Evolutionary conservation across 2,329 filamentous ascomycete genomes (phyloP), one percentile per base, ranked within the genome.

Genomic region (Seiridium cupressi): DNA sequence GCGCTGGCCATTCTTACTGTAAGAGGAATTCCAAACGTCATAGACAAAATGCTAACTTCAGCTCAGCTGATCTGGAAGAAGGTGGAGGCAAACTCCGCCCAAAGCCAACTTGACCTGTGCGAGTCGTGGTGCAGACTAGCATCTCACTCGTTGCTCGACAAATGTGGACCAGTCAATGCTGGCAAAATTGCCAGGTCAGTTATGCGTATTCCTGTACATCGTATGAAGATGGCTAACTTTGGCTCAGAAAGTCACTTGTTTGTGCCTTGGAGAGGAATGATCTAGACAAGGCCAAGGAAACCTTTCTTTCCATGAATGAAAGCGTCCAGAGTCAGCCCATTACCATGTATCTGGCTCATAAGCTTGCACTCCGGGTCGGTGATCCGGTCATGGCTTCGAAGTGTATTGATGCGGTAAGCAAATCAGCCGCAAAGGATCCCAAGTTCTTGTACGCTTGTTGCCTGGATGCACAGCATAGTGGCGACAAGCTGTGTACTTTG

Each of bases 51-150:
- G 40, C 68, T 62, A 35, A 48, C 31, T 9, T 4, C n/a, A 10
- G 5, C n/a, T 4, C 61, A 94, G 90, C 73, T 97, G 3, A 76
- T 97, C 3, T 97, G 93, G 92, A 95, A 92, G 73, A 84, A 82
- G 34, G 79, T 91, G n/a, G 89, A 93, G 57, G 74, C 79, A 1
- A 78, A 79, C 11, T 86, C 84, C 62, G 75, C 74, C 1, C 79
- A 83, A 38, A 77, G 80, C 1, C 75, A 85, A 13, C 84, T 83
- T 58, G 76, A 80, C 2, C 64, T 78, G 11, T 84, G 89, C 1
- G 83, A 89, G 63, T 74, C 78, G 55, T 97, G 92, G 92, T 96
- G 91, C 66, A 79, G 74, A 6, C 70, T 92, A 18, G 88, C 90
- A 0, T 77, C 90, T 10, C 88, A 93, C 68, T 71, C 77, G 0